Base-by-base conservation (phyloP, 148 eudicot species). In the Chenopodium formosanum region DNA sequence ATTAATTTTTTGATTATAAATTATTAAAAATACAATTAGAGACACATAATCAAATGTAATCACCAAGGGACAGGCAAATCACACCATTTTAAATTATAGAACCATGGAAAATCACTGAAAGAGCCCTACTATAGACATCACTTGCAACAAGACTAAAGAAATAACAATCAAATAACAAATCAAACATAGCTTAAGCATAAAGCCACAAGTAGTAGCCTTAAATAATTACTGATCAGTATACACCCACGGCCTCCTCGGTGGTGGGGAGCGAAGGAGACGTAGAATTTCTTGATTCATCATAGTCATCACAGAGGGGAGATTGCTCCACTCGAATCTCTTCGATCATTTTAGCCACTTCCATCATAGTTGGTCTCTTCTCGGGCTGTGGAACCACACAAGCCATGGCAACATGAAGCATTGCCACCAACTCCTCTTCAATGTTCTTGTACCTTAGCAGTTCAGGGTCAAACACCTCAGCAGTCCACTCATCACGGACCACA, bases 401-500 rank as follows among this genome's bases (percentile, higher is more conserved):
- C 96, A 95, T 91, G 2, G 90, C 99, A n/a, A 95, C 91, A 78
- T 95, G 97, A 23, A 95, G 89, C 93, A 92, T 91, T 5, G 94
- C 82, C 62, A 95, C 97, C 27, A 95, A 85, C 83, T 95, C 99
- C 82, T 95, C 98, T 82, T 95, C 98, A 6, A 95, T 95, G 86
- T 94, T 92, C 89, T 95, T 95, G 83, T 95, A 95, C 93, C 99
- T 95, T 82, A 93, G 52, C 34, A 95, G 83, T 50, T 95, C 99
- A 2, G 88, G 90, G 79, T 95, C 99, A 76, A 92, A 95, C 73
- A 95, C 98, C 82, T 95, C 95, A 0, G 99, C 94, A 1, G 98
- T 95, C 99, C 99, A 95, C 86, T 95, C 97, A 79, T 95, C 98
- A 74, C 92, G 88, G 67, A 92, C 98, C 80, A 95, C 93, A 1